Base-by-base conservation (phyloP, 2,329 filamentous ascomycete species). In the Penicillium sp. region DNA sequence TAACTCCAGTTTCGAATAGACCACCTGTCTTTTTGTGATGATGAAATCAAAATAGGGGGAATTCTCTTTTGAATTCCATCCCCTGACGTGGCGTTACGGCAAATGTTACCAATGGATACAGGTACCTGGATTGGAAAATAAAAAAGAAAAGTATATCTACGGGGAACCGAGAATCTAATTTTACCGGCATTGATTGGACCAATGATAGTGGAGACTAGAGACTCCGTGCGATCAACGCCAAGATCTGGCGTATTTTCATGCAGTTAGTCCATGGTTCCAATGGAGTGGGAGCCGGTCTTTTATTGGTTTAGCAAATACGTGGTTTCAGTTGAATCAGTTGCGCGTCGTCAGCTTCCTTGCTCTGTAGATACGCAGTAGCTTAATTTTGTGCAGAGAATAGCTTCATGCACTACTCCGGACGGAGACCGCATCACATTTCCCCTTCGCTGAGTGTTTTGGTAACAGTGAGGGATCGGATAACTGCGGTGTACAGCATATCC, bases 331-430 rank as follows among this genome's bases (percentile, higher is more conserved):
- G 28, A 25, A 40, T 31, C 19, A 18, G 7, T 8, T 14, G 28
- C 31, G 46, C 46, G 46, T 49, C 46, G 46, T 49, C 46, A 49
- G 46, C 46, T 36, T 47, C 28, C 13, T 25, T 7, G 14, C 11
- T 11, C 22, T n/a, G 19, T 12, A 22, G 13, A 37, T 47, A 22
- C 19, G 19, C 19, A 22, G 19, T 22, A 40, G 44, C 37, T 43
- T 42, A 33, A n/a, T 41, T 28, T 28, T 12, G 37, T 29, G 12
- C 34, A 37, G 25, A 19, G 19, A 36, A 46, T 41, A 46, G 44
- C 44, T 35, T 46, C 44, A 46, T 18, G 31, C 2, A 31, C 29
- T 31, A 31, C 13, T 25, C 22, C 22, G 22, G 7, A 31, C 8
- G 31, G 31, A 16, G 13, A 8, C 31, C 5, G 12, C n/a, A 16